Evolutionary conservation across 2,329 filamentous ascomycete species (phyloP).

Genomic region (Penicillium crustosum): DNA sequence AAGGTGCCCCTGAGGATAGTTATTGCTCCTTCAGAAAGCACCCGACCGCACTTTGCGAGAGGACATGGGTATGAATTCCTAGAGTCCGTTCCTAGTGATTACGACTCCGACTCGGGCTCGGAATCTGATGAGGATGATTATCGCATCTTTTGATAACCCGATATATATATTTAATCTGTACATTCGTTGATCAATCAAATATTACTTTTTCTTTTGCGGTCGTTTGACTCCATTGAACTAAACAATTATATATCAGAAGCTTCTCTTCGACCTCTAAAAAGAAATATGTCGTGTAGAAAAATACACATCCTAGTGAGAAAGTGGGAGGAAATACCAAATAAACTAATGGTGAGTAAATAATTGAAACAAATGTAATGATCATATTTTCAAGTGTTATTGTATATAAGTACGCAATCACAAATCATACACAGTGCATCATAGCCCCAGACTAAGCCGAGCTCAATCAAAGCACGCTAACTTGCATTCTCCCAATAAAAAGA

Average conservation of each 20-base stretch:
- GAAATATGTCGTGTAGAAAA: background rate
- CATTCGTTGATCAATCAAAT: background rate
- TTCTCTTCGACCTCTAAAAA: background rate
- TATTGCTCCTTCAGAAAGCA: background rate
- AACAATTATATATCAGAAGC: background rate
- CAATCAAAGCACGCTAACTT: slow-evolving; percentile 12
- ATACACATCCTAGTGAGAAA: background rate
- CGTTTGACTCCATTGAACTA: background rate
- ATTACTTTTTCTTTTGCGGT: background rate
- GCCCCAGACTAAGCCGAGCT: slow-evolving; percentile 2
- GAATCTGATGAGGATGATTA: slow-evolving; percentile 15
- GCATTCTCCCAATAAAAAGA: slow-evolving; percentile 2
- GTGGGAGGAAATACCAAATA: background rate
- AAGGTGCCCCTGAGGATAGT: slow-evolving; percentile 10
- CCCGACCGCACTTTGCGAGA: background rate
- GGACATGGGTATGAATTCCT: background rate
- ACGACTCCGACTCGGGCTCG: slow-evolving; percentile 6
- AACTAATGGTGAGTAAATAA: background rate
- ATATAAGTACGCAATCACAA: slow-evolving; percentile 12
- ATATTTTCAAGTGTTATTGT: slow-evolving; percentile 11
- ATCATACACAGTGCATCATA: slow-evolving; percentile 6
- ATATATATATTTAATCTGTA: background rate
- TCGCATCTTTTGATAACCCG: slow-evolving; percentile 7
- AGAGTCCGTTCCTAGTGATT: background rate
- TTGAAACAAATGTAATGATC: background rate